These are phyloP conservation scores for Sporothrix sp. DNA, from an alignment of 2,329 filamentous ascomycete species.

Conservation along the genomic window DNA sequence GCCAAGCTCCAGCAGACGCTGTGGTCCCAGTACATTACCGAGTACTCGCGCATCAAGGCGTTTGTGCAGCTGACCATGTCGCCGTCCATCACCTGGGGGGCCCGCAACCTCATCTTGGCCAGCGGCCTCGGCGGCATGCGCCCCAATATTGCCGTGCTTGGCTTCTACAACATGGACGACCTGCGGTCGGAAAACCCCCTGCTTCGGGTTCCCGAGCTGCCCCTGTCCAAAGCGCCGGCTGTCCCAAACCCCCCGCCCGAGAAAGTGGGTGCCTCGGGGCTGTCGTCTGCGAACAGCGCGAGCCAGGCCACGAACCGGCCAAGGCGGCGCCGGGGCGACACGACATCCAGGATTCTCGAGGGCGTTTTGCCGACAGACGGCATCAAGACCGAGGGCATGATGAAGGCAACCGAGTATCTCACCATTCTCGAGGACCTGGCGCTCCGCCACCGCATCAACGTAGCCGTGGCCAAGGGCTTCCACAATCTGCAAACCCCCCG, in stretches of 20 bases:
- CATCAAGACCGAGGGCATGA: constrained; percentile 57
- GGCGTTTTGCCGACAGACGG: constrained; percentile 58
- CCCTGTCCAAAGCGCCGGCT: constrained; percentile 13
- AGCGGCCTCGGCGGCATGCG: constrained; percentile 80
- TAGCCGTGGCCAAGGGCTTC: constrained; percentile 76
- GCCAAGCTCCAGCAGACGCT: constrained; percentile 70
- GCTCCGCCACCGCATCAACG: constrained; percentile 68
- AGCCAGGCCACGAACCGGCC: not conserved
- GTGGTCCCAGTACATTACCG: constrained; percentile 76
- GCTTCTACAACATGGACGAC: constrained; percentile 72
- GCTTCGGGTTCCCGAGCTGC: constrained; percentile 44
- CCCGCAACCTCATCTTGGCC: constrained; percentile 70
- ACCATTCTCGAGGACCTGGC: constrained; percentile 76
- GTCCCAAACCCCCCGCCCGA: not conserved
- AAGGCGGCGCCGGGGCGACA: constrained; percentile 40
- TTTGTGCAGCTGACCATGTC: constrained; percentile 83
- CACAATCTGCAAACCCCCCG: constrained; percentile 64
- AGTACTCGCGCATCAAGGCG: constrained; percentile 77
- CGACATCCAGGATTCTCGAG: constrained; percentile 45
- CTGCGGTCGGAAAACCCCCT: constrained; percentile 51
- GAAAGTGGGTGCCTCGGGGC: not conserved
- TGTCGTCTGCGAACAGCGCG: not conserved
- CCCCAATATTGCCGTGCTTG: constrained; percentile 75
- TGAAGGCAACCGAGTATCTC: constrained; percentile 64
- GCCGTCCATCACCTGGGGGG: constrained; percentile 73